Evolutionary conservation across 2,329 filamentous ascomycete species (phyloP).

Genomic region (Aspergillus awamori): DNA sequence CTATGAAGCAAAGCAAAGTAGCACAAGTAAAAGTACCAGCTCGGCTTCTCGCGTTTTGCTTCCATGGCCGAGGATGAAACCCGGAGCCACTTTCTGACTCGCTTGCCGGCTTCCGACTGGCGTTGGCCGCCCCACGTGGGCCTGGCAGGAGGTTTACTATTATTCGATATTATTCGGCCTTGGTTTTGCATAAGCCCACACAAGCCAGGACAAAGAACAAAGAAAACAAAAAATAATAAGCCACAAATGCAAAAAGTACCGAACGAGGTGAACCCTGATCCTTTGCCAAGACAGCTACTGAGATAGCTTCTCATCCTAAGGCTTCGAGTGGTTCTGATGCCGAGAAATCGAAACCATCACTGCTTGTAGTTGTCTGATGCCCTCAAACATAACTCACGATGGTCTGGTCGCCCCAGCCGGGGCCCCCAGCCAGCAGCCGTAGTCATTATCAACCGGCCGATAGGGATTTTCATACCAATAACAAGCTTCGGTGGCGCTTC

Average conservation of each 20-base stretch:
- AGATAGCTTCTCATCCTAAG: no score
- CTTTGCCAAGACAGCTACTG: no score
- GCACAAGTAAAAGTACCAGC: neutral
- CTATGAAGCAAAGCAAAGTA: neutral
- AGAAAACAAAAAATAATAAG: no score
- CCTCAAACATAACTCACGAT: neutral
- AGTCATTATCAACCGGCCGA: neutral
- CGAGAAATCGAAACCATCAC: no score
- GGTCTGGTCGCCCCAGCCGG: neutral
- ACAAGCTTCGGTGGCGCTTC: slow-evolving; percentile 5
- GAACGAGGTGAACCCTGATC: no score
- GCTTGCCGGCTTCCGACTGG: slow-evolving; percentile 1
- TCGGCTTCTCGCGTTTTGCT: neutral
- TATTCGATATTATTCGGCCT: no score
- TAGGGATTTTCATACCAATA: neutral
- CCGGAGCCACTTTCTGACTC: slow-evolving; percentile 2
- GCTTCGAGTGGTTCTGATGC: no score
- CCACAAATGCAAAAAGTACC: no score
- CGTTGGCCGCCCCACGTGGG: neutral
- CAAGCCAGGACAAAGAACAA: no score
- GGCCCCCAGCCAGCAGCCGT: neutral
- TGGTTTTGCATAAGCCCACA: no score
- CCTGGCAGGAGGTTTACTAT: neutral
- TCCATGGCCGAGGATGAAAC: neutral
- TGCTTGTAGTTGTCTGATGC: no score